Evolutionary conservation across 164 flowering plant species (phyloP).

Genomic region (Chloranthus sessilifolius): DNA sequence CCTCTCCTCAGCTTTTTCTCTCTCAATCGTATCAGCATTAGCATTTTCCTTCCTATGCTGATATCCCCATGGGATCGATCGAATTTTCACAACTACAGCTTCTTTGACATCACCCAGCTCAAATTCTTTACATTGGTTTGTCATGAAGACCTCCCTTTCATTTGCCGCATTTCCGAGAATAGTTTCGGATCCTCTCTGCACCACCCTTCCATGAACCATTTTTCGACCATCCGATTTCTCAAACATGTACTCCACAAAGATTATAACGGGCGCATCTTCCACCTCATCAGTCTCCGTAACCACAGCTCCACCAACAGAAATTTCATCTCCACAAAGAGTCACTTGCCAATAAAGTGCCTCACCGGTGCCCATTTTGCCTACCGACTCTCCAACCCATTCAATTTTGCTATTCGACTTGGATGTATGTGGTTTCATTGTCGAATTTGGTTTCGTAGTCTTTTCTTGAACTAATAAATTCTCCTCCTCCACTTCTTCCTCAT

Average conservation of each 20-base stretch:
- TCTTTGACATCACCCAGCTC: conserved; percentile 52
- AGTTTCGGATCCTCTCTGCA: conserved; percentile 63
- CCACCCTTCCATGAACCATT: conserved; percentile 77
- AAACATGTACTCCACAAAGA: conserved; percentile 85
- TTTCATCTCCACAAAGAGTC: conserved; percentile 38
- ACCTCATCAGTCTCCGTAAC: conserved; percentile 38
- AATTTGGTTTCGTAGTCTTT: conserved; percentile 18
- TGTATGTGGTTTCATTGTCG: conserved; percentile 23
- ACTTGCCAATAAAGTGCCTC: conserved; percentile 54
- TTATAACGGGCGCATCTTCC: conserved; percentile 41
- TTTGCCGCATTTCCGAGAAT: conserved; percentile 78
- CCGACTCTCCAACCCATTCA: conserved; percentile 61
- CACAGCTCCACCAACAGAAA: conserved; percentile 60
- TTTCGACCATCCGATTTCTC: conserved; percentile 48
- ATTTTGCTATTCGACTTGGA: conserved; percentile 22
- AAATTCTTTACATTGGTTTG: conserved; percentile 60
- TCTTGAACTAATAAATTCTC: conserved; percentile 18
- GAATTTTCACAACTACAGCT: conserved; percentile 39
- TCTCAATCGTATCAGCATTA: conserved; percentile 39
- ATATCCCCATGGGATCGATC: conserved; percentile 67
- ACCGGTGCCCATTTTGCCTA: conserved; percentile 45
- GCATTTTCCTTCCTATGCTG: conserved; percentile 64
- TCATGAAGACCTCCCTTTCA: conserved; percentile 83
- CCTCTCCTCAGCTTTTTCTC: conserved; percentile 69
- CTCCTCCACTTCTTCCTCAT: conserved; percentile 32